Evolutionary conservation across 768 basidiomycete species (phyloP), one percentile per base, ranked within the genome.

Genomic region (Holtermanniella nyarrowii): DNA sequence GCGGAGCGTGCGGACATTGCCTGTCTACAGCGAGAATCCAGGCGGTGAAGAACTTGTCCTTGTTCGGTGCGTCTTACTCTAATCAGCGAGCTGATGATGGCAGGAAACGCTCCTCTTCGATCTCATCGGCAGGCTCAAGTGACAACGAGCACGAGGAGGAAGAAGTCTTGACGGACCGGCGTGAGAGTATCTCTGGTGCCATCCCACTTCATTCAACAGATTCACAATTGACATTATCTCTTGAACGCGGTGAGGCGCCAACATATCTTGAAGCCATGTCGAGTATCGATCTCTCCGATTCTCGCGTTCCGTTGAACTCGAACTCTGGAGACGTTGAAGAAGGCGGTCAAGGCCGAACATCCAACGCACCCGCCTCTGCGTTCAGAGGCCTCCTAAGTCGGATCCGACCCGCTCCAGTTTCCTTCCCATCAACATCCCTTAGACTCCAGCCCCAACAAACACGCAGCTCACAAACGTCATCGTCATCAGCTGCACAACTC

Each of bases 221-320:
- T 37, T 37, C 31, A 37, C 10, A 37, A 37, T 16, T 7, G 31
- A 7, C 31, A 37, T 37, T 37, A 7, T 16, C 31, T 7, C 31
- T 14, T 41, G 57, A 57, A 22, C 63, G 65, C 62, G 65, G 65
- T 16, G 55, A 62, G 39, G 62, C 65, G 4, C 65, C 65, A 1
- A 60, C 65, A 0, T 66, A 66, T 27, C 60, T 66, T 49, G 62
- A 63, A 51, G 65, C 65, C 3, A 64, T 63, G 60, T 63, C 65
- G 0, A 18, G n/a, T 20, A 23, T 20, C 37, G 20, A 22, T 53
- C 57, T 26, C 53, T n/a, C n/a, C n/a, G n/a, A n/a, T n/a, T n/a
- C n/a, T n/a, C n/a, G n/a, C n/a, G n/a, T n/a, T n/a, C 62, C 11
- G 44, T 50, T 31, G 49, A 40, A 40, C 13, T 42, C n/a, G n/a